Evolutionary conservation across 2,329 filamentous ascomycete genomes (phyloP).

Genomic region (Venturia effusa): DNA sequence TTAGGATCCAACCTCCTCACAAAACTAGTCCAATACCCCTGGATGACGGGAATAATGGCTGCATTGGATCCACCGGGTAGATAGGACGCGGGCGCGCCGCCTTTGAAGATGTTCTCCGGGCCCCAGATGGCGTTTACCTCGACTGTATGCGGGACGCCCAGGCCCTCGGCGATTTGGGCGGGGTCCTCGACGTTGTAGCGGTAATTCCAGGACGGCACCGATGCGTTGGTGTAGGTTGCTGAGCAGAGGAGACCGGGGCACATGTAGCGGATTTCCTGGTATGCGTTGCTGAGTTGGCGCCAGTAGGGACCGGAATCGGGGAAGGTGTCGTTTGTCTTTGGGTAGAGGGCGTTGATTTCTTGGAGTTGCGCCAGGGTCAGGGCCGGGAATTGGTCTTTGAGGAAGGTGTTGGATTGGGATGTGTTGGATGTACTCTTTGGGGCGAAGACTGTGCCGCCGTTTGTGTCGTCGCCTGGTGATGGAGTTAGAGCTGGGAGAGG

Average conservation of each 20-base stretch:
- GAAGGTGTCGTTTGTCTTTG: slow-evolving; percentile 34
- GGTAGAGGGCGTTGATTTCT: slow-evolving; percentile 45
- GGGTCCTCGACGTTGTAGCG: slow-evolving; percentile 57
- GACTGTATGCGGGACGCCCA: slow-evolving; percentile 55
- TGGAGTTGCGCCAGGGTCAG: slow-evolving; percentile 41
- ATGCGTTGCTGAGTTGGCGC: slow-evolving; percentile 46
- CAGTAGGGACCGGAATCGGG: slow-evolving; percentile 43
- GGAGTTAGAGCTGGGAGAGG: neutral
- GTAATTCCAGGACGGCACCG: slow-evolving; percentile 52
- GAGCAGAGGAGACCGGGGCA: slow-evolving; percentile 51
- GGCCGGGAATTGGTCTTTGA: slow-evolving; percentile 47
- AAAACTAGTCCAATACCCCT: slow-evolving; percentile 67
- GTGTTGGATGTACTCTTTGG: slow-evolving; percentile 38
- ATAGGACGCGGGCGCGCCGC: slow-evolving; percentile 44
- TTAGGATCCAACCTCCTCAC: slow-evolving; percentile 59
- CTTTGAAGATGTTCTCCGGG: slow-evolving; percentile 40
- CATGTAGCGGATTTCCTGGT: slow-evolving; percentile 55
- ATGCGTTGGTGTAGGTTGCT: slow-evolving; percentile 12
- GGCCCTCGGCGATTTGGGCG: slow-evolving; percentile 27
- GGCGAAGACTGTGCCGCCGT: slow-evolving; percentile 55
- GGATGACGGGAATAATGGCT: slow-evolving; percentile 47
- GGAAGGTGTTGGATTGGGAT: slow-evolving; percentile 41
- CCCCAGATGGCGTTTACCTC: slow-evolving; percentile 61
- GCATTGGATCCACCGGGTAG: slow-evolving; percentile 38
- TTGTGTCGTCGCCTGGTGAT: slow-evolving; percentile 33